phyloP scores from a whole-genome alignment of 371 early-diverging fungal genomes.

The Mucor racemosus region DNA sequence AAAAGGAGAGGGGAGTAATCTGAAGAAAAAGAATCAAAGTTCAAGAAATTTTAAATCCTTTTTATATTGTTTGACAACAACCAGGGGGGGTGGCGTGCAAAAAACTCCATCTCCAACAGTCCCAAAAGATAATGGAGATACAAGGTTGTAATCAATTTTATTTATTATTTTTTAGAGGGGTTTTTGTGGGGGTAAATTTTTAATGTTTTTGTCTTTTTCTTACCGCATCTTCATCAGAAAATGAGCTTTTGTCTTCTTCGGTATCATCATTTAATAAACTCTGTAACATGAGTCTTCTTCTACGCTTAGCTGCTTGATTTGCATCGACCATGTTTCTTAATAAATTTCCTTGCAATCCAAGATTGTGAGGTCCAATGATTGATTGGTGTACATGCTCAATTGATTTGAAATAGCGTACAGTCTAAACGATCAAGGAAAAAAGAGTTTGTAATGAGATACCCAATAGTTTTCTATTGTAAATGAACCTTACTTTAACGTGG shows the following conservation, averaged over 20 bases:
- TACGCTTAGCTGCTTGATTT: slow-evolving; percentile 44
- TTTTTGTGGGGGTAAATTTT: slow-evolving; percentile 7
- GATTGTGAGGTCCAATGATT: slow-evolving; percentile 80
- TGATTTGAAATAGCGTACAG: slow-evolving; percentile 89
- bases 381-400: slow-evolving; percentile 89
- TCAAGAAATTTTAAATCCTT: slow-evolving; percentile 16
- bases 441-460: not conserved
- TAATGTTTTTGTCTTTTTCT: slow-evolving; percentile 14
- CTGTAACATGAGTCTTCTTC: slow-evolving; percentile 48
- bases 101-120: slow-evolving; percentile 8
- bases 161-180: slow-evolving; percentile 4
- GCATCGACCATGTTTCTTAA: slow-evolving; percentile 51
- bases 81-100: slow-evolving; percentile 21
- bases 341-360: slow-evolving; percentile 72
- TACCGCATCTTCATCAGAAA: slow-evolving; percentile 24
- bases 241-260: slow-evolving; percentile 19
- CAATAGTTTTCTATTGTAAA: slow-evolving; percentile 7
- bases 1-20: slow-evolving; percentile 31
- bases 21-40: slow-evolving; percentile 15
- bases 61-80: slow-evolving; percentile 21
- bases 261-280: slow-evolving; percentile 45
- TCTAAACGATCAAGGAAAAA: slow-evolving; percentile 54
- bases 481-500: slow-evolving; percentile 73
- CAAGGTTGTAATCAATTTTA: not conserved
- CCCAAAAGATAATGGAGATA: slow-evolving; percentile 1